phyloP scores from a whole-genome alignment of 352 stramenopile species.

The Globisporangium apiculatum region DNA sequence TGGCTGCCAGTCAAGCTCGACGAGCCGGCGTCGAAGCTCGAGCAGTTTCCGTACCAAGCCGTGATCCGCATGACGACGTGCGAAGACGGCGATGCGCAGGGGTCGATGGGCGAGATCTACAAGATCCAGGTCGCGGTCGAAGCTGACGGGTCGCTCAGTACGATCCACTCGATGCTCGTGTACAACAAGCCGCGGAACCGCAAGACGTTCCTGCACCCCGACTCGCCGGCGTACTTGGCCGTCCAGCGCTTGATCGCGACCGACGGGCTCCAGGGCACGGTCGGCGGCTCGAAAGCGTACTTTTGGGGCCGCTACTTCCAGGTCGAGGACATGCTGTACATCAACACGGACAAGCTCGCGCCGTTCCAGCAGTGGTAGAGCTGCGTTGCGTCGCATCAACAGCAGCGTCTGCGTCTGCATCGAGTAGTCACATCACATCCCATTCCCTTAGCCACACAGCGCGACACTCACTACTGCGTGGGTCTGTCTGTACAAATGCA shows the following conservation, averaged over 20 bases:
- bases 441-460: no score
- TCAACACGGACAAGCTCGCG: conserved; percentile 80
- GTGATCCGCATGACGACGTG: conserved; percentile 81
- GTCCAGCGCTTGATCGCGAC: conserved; percentile 56
- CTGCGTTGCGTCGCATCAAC: no score
- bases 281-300: conserved; percentile 78
- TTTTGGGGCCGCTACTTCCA: conserved; percentile 85
- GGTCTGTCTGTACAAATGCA: no score
- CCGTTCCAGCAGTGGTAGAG: conserved; percentile 72
- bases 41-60: conserved; percentile 75
- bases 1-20: conserved; percentile 84
- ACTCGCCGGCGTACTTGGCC: conserved; percentile 67
- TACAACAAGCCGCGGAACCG: conserved; percentile 85
- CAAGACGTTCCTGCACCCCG: conserved; percentile 84
- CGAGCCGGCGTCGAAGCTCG: conserved; percentile 68
- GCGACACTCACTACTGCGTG: no score
- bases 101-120: conserved; percentile 82
- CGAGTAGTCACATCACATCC: no score
- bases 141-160: conserved; percentile 49
- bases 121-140: conserved; percentile 86
- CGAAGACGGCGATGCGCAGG: conserved; percentile 60
- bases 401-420: no score
- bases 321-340: conserved; percentile 80
- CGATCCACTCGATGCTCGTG: conserved; percentile 78
- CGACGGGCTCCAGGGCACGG: conserved; percentile 46